These are phyloP conservation scores for Metarhizium humberi DNA, from an alignment of 2,329 filamentous ascomycete species.

Conservation along the genomic window DNA sequence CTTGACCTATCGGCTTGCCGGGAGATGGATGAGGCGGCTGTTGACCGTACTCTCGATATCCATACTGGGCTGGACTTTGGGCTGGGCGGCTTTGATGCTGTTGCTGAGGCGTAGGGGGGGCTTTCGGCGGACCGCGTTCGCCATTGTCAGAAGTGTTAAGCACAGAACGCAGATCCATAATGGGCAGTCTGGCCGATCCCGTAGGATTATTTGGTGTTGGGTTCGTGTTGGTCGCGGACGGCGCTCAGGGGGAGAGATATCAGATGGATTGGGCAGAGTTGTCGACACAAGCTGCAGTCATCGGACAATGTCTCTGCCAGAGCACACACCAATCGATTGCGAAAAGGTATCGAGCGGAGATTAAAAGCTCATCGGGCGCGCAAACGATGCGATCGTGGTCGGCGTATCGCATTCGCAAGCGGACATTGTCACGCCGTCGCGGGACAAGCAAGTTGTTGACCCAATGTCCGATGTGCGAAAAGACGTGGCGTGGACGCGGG, in stretches of 20 bases:
- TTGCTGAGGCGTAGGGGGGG: constrained; percentile 21
- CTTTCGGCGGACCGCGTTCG: constrained; percentile 26
- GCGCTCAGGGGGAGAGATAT: background rate
- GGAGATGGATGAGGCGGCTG: constrained; percentile 35
- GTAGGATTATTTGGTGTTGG: background rate
- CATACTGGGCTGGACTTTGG: constrained; percentile 33
- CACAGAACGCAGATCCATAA: constrained; percentile 45
- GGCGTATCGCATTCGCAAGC: constrained; percentile 13
- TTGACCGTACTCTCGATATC: constrained; percentile 42
- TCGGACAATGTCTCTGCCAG: background rate
- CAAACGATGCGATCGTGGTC: constrained; percentile 8
- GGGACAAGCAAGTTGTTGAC: background rate
- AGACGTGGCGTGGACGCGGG: constrained; percentile 4
- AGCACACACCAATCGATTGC: background rate
- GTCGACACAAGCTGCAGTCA: background rate
- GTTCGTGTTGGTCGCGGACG: background rate
- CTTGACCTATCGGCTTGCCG: constrained; percentile 32
- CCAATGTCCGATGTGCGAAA: background rate
- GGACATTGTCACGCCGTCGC: constrained; percentile 15
- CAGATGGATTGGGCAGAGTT: background rate
- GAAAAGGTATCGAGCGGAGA: background rate
- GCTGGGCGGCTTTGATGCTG: constrained; percentile 22
- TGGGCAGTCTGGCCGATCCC: constrained; percentile 2
- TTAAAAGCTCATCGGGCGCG: constrained; percentile 8
- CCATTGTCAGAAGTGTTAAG: constrained; percentile 43